Base-by-base conservation (phyloP, 2,329 filamentous ascomycete species). In the Colletotrichum tropicicola region DNA sequence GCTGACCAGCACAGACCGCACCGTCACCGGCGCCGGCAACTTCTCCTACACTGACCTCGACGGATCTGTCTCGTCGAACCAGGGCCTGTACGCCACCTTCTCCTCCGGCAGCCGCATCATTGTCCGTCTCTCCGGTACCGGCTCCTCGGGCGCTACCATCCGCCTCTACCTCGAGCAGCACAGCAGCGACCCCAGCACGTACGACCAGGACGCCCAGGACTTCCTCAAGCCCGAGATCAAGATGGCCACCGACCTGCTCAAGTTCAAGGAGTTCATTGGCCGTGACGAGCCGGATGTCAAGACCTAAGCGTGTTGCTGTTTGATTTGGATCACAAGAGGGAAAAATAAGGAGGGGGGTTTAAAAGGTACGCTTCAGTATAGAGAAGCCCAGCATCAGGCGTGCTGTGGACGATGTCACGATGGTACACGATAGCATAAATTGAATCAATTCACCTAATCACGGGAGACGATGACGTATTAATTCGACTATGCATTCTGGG, bases 1-100 rank as follows among this genome's bases (percentile, higher is more conserved):
- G 51, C 72, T 75, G 57, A 77, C 70, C 48, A 39, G n/a, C 2
- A 30, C 58, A 88, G 87, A 85, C 69, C 92, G 92, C 77, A 97
- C 93, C 74, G 93, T 98, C 44, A 83, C 89, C 52, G 92, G 97
- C 73, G 95, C 94, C 6, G 96, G 94, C 70, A 94, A 99, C 86
- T 99, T 99, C 80, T 93, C 93, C 30, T 99, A 99, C 87, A 98
- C 93, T 8, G 96, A 99, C 76, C 90, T 99, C n/a, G 96, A 99
- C 74, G 96, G 95, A 67, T 97, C 93, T 70, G 93, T 98, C 58
- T 92, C 93, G 74, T 93, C 94, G 77, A 97, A 98, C 85, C 96
- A 99, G 83, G 96, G 96, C 70, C 89, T 99, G 71, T 99, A 92
- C 76, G 92, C 94, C 77, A 92, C 92, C 79, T 98, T 98, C 80